Percentiles rank a stretch among this genome's conserved stretches.
These are phyloP conservation scores for Lycium ferocissimum DNA, from an alignment of 257 asterid species.

Conservation along the genomic window DNA sequence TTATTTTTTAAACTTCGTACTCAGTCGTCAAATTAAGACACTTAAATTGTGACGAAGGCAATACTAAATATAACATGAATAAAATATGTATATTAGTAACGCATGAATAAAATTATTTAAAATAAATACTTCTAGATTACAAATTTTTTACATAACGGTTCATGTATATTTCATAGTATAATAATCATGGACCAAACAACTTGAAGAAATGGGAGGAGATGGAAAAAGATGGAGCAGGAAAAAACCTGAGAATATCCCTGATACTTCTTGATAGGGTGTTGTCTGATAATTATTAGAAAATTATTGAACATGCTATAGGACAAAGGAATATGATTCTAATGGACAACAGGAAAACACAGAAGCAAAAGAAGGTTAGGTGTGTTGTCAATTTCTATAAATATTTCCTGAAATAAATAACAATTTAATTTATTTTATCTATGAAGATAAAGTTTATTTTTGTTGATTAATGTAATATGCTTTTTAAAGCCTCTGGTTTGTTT, in stretches of 20 bases:
- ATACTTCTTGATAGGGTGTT: background rate
- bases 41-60: too few species aligned
- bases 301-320: background rate
- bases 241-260: background rate
- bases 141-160: too few species aligned
- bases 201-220: too few species aligned
- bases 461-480: background rate
- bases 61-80: too few species aligned
- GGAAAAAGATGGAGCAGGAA: background rate
- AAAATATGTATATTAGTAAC: too few species aligned
- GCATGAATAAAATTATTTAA: too few species aligned
- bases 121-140: too few species aligned
- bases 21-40: too few species aligned
- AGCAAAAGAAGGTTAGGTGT: slow-evolving; percentile 9
- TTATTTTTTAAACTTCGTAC: too few species aligned
- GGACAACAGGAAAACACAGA: background rate
- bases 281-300: background rate
- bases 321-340: slow-evolving; percentile 2
- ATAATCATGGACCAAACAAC: too few species aligned
- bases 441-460: background rate
- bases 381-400: slow-evolving; percentile 5
- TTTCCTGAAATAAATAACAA: background rate
- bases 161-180: too few species aligned
- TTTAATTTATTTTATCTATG: background rate
- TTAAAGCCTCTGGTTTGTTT: background rate